Base-by-base conservation (phyloP, 805 yeast species). In the Barnettozyma californica region DNA sequence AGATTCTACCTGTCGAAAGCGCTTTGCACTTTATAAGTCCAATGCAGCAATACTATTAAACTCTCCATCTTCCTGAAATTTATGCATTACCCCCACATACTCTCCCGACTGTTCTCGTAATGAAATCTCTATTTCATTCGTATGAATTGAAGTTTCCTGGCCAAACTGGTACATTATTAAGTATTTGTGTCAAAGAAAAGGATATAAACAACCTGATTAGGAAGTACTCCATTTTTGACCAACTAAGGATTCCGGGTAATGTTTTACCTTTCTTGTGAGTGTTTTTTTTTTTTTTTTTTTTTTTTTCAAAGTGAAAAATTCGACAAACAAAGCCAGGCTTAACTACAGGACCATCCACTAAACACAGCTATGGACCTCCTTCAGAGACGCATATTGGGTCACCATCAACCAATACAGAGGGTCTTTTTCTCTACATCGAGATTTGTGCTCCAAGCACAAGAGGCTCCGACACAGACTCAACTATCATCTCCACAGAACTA, bases 341-440 rank as follows among this genome's bases (percentile, higher is more conserved):
- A 37, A 20, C 9, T 8, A 20, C 4, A 40, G 21, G 29, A n/a
- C 25, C 42, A 37, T 10, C 38, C 26, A 27, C 11, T 7, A 9
- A 18, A 21, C 38, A 33, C 38, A 31, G 27, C 26, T 10, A 44
- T 47, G 47, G 45, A 47, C 27, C n/a, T 36, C 25, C 45, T 48
- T 19, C 43, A 44, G 14, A 48, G 43, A 48, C 37, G 45, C 21
- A 19, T 48, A 19, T 20, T 44, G 51, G 35, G 39, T 31, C 45
- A 29, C 11, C 48, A 34, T 26, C 38, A 41, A 36, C 41, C 42
- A 9, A 41, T 46, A 43, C 52, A 46, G 21, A 49, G 39, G 26
- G 48, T 27, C 5, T 20, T 43, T 8, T 46, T 49, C 20, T 49
- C 49, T 5, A 49, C 52, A 2, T 33, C 47, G 29, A 49, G 49